Conservation (phyloP, 805 yeast species). For the Priceomyces medius region DNA sequence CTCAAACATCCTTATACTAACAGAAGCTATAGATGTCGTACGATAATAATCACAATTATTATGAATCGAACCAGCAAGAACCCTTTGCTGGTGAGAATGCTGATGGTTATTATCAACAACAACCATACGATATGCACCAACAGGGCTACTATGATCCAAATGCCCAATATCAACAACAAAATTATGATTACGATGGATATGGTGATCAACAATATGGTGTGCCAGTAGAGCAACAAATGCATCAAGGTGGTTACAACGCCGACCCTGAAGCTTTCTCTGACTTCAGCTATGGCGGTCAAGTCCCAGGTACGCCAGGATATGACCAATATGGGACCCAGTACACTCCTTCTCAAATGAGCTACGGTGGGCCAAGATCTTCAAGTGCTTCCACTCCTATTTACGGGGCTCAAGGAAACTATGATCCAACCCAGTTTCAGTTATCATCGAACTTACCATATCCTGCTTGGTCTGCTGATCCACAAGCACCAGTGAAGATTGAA, state of each 20-base stretch:
- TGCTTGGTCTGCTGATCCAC: constrained; percentile 98
- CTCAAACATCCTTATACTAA: constrained; percentile 4
- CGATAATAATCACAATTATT: constrained; percentile 51
- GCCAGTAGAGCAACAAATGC: constrained; percentile 49
- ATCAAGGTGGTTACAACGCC: constrained; percentile 35
- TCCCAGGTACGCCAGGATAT: constrained; percentile 62
- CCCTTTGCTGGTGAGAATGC: constrained; percentile 16
- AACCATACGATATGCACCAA: constrained; percentile 25
- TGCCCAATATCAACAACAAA: constrained; percentile 50
- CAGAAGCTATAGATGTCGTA: constrained; percentile 50
- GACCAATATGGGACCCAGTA: constrained; percentile 69
- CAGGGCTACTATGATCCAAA: constrained; percentile 55
- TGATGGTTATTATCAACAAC: constrained; percentile 36
- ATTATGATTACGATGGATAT: constrained; percentile 48
- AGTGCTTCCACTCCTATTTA: constrained; percentile 95
- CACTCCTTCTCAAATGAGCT: constrained; percentile 85
- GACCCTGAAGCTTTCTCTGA: constrained; percentile 68
- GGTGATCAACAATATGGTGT: constrained; percentile 32
- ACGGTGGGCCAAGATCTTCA: constrained; percentile 80
- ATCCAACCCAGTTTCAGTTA: constrained; percentile 63
- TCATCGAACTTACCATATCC: constrained; percentile 93
- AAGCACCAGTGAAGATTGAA: constrained; percentile 76
- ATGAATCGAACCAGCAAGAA: constrained; percentile 44
- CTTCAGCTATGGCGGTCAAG: constrained; percentile 55
- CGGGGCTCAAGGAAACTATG: constrained; percentile 60